Evolutionary conservation across 2,329 filamentous ascomycete genomes (phyloP).

Genomic region (Pyricularia sp.): DNA sequence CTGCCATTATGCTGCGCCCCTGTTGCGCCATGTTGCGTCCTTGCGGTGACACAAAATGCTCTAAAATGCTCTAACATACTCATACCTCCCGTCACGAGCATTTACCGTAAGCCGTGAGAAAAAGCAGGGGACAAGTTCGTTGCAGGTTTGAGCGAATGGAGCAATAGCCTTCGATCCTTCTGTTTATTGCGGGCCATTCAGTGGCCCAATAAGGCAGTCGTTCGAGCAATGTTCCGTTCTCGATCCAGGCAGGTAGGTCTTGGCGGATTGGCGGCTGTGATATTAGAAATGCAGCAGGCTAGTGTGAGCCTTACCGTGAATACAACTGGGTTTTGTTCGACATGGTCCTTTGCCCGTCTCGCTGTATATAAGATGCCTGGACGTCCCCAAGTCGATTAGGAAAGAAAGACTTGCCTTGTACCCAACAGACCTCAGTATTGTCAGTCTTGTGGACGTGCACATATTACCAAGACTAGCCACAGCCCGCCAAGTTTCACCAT

Average conservation of each 20-base stretch:
- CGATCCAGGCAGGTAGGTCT: not conserved
- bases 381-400: not conserved
- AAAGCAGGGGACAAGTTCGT: not conserved
- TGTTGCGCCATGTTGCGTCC: too few species aligned
- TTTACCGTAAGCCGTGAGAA: not conserved
- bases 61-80: not conserved
- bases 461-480: not conserved
- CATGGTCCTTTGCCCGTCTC: not conserved
- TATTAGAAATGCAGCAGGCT: not conserved
- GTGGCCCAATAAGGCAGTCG: not conserved
- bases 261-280: not conserved
- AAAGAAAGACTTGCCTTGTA: not conserved
- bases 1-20: too few species aligned
- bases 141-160: not conserved
- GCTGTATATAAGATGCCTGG: not conserved
- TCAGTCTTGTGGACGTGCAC: not conserved
- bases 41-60: not conserved
- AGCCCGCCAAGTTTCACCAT: not conserved
- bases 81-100: not conserved
- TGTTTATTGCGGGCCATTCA: not conserved
- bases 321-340: not conserved
- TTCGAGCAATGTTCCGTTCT: not conserved
- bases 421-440: not conserved
- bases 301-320: not conserved
- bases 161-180: not conserved